phyloP scores from a whole-genome alignment of 2,329 filamentous ascomycete species.

The Cryphonectria radicalis region DNA sequence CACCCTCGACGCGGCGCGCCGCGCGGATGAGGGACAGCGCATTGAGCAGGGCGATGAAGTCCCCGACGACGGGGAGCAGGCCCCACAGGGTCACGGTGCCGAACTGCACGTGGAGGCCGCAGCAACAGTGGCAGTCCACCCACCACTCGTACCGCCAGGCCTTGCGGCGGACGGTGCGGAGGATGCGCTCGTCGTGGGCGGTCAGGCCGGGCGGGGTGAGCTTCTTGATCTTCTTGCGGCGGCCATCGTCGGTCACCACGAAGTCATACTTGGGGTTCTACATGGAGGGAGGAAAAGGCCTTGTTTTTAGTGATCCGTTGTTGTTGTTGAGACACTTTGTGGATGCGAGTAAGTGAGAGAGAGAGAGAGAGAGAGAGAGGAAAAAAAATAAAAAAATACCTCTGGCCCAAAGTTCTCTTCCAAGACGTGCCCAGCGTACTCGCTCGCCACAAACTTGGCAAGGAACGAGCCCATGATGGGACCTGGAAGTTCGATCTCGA shows the following conservation, averaged over 20 bases:
- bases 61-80: constrained; percentile 25
- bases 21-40: constrained; percentile 26
- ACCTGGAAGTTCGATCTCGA: neutral
- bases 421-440: constrained; percentile 27
- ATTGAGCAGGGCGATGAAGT: constrained; percentile 26
- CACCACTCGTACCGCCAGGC: constrained; percentile 30
- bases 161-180: constrained; percentile 24
- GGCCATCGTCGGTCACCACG: constrained; percentile 24
- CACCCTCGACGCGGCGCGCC: constrained; percentile 23
- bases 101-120: constrained; percentile 27
- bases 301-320: neutral
- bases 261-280: constrained; percentile 28
- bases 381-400: neutral
- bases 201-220: constrained; percentile 20
- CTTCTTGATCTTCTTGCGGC: constrained; percentile 27
- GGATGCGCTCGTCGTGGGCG: constrained; percentile 23
- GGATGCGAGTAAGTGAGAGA: neutral
- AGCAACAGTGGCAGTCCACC: constrained; percentile 30
- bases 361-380: too few relatives aligned
- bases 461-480: constrained; percentile 23
- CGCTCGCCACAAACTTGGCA: constrained; percentile 27
- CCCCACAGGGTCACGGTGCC: constrained; percentile 28
- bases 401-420: constrained; percentile 28
- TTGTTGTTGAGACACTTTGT: neutral
- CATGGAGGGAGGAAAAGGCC: neutral